Base-by-base conservation (phyloP, 768 basidiomycete species). In the Strobilomyces confusus region DNA sequence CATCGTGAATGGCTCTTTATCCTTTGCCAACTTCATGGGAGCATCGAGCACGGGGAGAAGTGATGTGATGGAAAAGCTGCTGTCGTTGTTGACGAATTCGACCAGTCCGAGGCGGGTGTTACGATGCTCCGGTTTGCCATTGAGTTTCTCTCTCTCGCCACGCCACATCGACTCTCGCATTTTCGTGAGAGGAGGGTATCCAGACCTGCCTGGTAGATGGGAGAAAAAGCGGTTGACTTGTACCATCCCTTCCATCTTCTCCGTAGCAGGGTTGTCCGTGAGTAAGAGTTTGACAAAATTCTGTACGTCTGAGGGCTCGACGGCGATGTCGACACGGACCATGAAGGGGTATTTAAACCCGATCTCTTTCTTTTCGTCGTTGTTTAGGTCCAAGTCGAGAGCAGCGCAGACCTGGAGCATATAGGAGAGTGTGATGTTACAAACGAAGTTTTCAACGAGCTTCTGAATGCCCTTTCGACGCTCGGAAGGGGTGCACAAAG, bases 31-130 rank as follows among this genome's bases (percentile, higher is more conserved):
- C 34, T 52, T 30, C 29, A 51, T 38, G 1, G 56, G n/a, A 14
- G 37, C 33, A 29, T 29, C 29, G 4, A 29, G 6, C 29, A 29
- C 29, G 29, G 6, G 29, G 29, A 29, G 9, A 29, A 29, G 29
- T 8, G 29, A 29, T 9, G 29, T 29, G 29, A 29, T 6, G 13
- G 33, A 12, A 33, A 33, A 2, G 6, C 57, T 55, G 9, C 48
- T 58, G 44, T 57, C 52, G 32, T 57, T 57, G 17, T 61, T 61
- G 47, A 61, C 50, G 44, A 61, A 61, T 22, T 61, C 59, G 11
- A 61, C 14, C 1, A 57, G 38, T 9, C 59, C 60, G 23, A 61
- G 50, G 5, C 59, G 54, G 7, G 49, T 42, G n/a, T n/a, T 22
- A 3, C 41, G 38, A 9, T 11, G 33, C 2, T 38, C 14, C 7